These are phyloP conservation scores for Podospora pseudocomata DNA, from an alignment of 495 filamentous ascomycete species.

Conservation along the genomic window DNA sequence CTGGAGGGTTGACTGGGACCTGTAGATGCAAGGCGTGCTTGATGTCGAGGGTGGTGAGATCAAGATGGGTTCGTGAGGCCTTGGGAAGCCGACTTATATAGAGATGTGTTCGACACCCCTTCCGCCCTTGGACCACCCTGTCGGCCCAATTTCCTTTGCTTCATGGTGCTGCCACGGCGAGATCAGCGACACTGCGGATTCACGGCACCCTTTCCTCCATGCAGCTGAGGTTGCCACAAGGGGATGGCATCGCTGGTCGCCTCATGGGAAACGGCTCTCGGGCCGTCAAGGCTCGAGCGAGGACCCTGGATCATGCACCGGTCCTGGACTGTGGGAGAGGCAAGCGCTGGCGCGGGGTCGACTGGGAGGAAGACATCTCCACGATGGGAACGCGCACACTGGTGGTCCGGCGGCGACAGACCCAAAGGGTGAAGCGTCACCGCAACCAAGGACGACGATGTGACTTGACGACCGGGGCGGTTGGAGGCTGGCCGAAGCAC, in stretches of 20 bases:
- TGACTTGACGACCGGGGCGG: slow-evolving; percentile 16
- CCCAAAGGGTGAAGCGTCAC: slow-evolving; percentile 25
- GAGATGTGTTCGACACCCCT: neutral
- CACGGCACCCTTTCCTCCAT: slow-evolving; percentile 16
- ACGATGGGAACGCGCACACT: neutral
- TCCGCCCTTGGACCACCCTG: slow-evolving; percentile 4
- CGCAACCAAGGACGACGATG: slow-evolving; percentile 24
- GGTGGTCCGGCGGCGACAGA: slow-evolving; percentile 12
- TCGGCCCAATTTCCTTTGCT: slow-evolving; percentile 9
- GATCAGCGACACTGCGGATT: slow-evolving; percentile 15
- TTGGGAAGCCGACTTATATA: slow-evolving; percentile 27
- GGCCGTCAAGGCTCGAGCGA: slow-evolving; percentile 28
- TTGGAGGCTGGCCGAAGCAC: slow-evolving; percentile 16
- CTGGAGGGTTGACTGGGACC: slow-evolving; percentile 11
- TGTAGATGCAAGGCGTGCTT: slow-evolving; percentile 22
- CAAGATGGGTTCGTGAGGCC: slow-evolving; percentile 7
- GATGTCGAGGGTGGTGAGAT: slow-evolving; percentile 23
- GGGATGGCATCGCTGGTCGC: neutral
- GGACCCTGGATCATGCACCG: slow-evolving; percentile 12
- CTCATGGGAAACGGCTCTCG: slow-evolving; percentile 26
- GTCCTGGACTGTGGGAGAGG: slow-evolving; percentile 16
- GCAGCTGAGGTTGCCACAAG: slow-evolving; percentile 14
- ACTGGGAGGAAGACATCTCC: slow-evolving; percentile 7
- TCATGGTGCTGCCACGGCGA: neutral
- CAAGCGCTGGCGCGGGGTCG: slow-evolving; percentile 15